Evolutionary conservation across 805 yeast species (phyloP), one percentile per base, ranked within the genome.

Genomic region (Kodamaea lidongshanica): DNA sequence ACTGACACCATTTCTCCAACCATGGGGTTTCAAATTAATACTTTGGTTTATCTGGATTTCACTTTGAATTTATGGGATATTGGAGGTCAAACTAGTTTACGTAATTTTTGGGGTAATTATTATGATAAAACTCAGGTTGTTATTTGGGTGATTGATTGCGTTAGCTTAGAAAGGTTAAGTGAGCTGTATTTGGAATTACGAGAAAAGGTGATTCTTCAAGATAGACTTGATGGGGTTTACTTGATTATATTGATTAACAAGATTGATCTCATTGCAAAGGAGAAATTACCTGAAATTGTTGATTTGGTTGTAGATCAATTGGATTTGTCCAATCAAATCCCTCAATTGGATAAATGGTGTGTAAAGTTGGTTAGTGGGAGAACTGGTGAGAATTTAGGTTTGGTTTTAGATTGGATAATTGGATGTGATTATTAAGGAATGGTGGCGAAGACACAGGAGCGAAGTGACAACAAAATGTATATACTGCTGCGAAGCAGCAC

Each of bases 141-240:
- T 11, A 55, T 88, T 8, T 88, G 96, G 96, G 95, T 88, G 12
- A 69, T 89, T 5, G 96, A 89, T 54, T 68, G 75, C 3, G 53
- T 64, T 23, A 72, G 79, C 12, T 49, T 72, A 16, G 75, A 73
- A 27, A 58, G 96, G 30, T 56, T 85, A 15, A 47, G 56, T 6
- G 94, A 83, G 56, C 79, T 81, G 40, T 67, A 72, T 30, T 36
- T 38, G 1, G 96, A 87, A 54, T 65, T 88, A n/a, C 48, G 57
- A 27, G 67, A 65, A 19, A 72, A 68, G 27, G 72, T 83, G 4
- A 52, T 85, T 9, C 52, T 54, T 18, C 88, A 80, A 45, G 89
- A 83, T 39, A 65, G 79, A 26, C 58, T 87, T n/a, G 54, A 65
- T 2, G 92, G 92, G 1, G 68, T 79, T 9, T 76, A 74, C 13